Percentiles rank a stretch among this genome's conserved stretches.
These are phyloP conservation scores for Ashbya aceris DNA, from an alignment of 1,139 yeast species.

Conservation along the genomic window DNA sequence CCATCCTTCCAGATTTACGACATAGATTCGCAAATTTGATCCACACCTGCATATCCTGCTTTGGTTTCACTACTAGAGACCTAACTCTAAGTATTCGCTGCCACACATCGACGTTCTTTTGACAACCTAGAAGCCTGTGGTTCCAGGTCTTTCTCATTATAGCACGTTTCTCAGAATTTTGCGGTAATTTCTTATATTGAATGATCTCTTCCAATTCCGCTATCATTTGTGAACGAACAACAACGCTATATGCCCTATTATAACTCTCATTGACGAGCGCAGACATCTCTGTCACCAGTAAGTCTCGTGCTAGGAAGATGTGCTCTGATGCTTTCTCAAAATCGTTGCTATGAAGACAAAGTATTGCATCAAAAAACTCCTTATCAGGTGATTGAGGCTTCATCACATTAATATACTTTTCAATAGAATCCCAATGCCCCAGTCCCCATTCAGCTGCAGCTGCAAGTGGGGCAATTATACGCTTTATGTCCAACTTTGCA, in stretches of 20 bases:
- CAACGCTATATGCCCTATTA: conserved; percentile 93
- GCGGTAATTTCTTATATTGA: conserved; percentile 75
- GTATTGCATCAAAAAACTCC: conserved; percentile 86
- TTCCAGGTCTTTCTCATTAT: conserved; percentile 91
- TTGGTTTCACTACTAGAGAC: conserved; percentile 87
- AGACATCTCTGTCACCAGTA: conserved; percentile 85
- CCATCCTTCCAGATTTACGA: conserved; percentile 85
- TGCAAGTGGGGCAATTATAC: conserved; percentile 93
- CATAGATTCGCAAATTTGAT: conserved; percentile 94
- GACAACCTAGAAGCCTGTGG: conserved; percentile 84
- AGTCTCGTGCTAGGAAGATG: conserved; percentile 75
- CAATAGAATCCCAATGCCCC: conserved; percentile 96
- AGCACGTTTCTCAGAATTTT: conserved; percentile 65
- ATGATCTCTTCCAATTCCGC: conserved; percentile 95
- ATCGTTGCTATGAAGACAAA: conserved; percentile 76
- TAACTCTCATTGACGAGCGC: conserved; percentile 94
- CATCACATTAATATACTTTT: conserved; percentile 81
- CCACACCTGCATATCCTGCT: conserved; percentile 97
- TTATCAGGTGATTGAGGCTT: conserved; percentile 87
- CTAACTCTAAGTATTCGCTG: conserved; percentile 91
- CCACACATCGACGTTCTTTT: conserved; percentile 96
- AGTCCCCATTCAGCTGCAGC: conserved; percentile 99
- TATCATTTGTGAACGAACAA: conserved; percentile 92
- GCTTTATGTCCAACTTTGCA: conserved; percentile 60
- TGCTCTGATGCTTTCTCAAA: conserved; percentile 75